phyloP scores from a whole-genome alignment of 2,329 filamentous ascomycete genomes.

The Neoarthrinium moseri region DNA sequence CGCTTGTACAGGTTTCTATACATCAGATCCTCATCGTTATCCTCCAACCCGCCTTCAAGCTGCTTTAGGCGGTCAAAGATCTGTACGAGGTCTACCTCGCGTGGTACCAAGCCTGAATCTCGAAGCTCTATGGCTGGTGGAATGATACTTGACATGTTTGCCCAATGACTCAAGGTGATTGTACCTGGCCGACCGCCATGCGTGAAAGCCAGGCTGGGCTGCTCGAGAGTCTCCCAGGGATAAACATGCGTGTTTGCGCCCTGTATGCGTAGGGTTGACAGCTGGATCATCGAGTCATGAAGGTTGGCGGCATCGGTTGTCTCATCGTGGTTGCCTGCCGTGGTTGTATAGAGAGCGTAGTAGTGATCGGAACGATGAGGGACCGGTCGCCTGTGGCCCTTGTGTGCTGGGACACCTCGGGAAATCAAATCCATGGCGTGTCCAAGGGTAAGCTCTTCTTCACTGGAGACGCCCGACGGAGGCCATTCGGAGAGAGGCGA shows the following conservation, averaged over 20 bases:
- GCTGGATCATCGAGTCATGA: conserved; percentile 56
- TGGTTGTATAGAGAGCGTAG: conserved; percentile 55
- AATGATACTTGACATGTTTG: conserved; percentile 54
- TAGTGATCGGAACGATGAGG: conserved; percentile 55
- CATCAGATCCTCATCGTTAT: conserved; percentile 50
- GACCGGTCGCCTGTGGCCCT: conserved; percentile 52
- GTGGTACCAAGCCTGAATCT: conserved; percentile 57
- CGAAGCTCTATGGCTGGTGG: conserved; percentile 57
- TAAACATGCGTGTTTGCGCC: conserved; percentile 36
- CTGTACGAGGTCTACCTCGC: conserved; percentile 56
- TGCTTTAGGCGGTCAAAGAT: conserved; percentile 61
- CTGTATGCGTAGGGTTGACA: conserved; percentile 54
- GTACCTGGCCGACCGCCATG: conserved; percentile 68
- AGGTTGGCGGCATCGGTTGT: conserved; percentile 44
- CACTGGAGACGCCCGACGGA: conserved; percentile 46
- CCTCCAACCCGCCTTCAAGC: conserved; percentile 51
- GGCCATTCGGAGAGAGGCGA: conserved; percentile 55
- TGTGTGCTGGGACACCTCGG: conserved; percentile 56
- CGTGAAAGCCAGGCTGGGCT: conserved; percentile 69
- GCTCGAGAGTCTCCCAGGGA: conserved; percentile 72
- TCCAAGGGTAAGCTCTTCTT: conserved; percentile 50
- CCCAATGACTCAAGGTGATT: conserved; percentile 70
- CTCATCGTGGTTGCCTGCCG: conserved; percentile 40
- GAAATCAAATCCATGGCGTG: conserved; percentile 58
- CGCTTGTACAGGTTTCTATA: conserved; percentile 66